Evolutionary conservation across 768 basidiomycete genomes (phyloP), one percentile per base, ranked within the genome.

Genomic region (Mycena belliarum): DNA sequence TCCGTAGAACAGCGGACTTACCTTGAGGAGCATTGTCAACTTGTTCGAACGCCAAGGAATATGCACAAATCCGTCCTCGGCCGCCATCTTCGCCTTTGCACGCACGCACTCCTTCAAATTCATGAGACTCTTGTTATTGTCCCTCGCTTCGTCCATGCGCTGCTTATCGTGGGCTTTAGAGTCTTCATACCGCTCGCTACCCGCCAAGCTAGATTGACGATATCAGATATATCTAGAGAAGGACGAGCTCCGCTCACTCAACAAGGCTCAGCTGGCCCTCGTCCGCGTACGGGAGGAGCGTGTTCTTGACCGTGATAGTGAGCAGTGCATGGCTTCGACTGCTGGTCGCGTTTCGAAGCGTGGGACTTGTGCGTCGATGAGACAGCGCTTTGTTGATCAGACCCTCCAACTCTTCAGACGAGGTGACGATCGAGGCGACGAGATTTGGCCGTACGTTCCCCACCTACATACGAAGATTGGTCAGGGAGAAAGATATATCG

Each of bases 31-130:
- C 69, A 73, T 69, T 9, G 73, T 74, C 33, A 74, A 61, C 51
- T 71, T 72, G 62, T 73, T 73, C 15, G 64, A 37, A 26, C 73
- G 63, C 65, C 69, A 75, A 0, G 73, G 73, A 32, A 75, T 73
- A 53, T 75, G 73, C 25, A 73, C 73, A 49, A 74, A 75, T 24
- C 69, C 72, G 32, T 72, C 73, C 52, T 75, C 72, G 16, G 57
- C 59, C 7, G 69, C 71, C 61, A 72, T 71, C 57, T 69, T 72
- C n/a, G 73, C 73, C 50, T 71, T 73, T 25, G 73, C 72, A 21
- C 70, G 69, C 14, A 75, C 73, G 44, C 73, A 75, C 37, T 75
- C 73, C 60, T 75, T 75, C 26, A 75, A 65, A 50, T 68, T 67
- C 69, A 73, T 70, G 23, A 75, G 61, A 44, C 68, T 71, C 58